phyloP scores from a whole-genome alignment of 805 yeast genomes.

The Suhomyces pyralidae region DNA sequence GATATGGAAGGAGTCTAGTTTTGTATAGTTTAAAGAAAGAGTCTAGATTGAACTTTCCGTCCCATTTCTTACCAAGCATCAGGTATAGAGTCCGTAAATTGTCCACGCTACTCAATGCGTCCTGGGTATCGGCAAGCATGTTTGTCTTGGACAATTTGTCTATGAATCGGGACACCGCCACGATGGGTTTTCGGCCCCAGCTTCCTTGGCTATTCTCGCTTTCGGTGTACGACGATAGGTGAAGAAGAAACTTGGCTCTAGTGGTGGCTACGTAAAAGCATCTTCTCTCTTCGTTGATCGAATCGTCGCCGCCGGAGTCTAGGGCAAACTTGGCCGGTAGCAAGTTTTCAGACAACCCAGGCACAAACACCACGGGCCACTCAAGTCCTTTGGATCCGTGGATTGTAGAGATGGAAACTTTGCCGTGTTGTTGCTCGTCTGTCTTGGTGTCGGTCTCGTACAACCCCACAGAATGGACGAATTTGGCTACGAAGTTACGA shows the following conservation, averaged over 20 bases:
- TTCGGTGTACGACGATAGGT: constrained; percentile 36
- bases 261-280: constrained; percentile 87
- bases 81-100: constrained; percentile 18
- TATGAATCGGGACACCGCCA: constrained; percentile 28
- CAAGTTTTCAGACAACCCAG: constrained; percentile 63
- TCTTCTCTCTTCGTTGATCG: constrained; percentile 73
- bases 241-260: constrained; percentile 64
- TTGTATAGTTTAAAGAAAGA: constrained; percentile 13
- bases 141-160: constrained; percentile 6
- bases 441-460: constrained; percentile 24
- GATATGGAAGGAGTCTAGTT: constrained; percentile 9
- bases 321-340: constrained; percentile 58
- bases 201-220: constrained; percentile 7
- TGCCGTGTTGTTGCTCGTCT: constrained; percentile 20
- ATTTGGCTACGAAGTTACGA: constrained; percentile 20
- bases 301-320: constrained; percentile 20
- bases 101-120: constrained; percentile 16
- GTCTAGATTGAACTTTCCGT: constrained; percentile 8
- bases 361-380: constrained; percentile 89
- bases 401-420: constrained; percentile 64
- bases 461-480: constrained; percentile 33
- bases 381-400: constrained; percentile 94
- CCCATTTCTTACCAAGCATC: constrained; percentile 8
- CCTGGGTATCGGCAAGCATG: constrained; percentile 10
- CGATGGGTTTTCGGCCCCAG: constrained; percentile 21